Base-by-base conservation (phyloP, 2,329 filamentous ascomycete genomes). In the Clonostachys chloroleuca region DNA sequence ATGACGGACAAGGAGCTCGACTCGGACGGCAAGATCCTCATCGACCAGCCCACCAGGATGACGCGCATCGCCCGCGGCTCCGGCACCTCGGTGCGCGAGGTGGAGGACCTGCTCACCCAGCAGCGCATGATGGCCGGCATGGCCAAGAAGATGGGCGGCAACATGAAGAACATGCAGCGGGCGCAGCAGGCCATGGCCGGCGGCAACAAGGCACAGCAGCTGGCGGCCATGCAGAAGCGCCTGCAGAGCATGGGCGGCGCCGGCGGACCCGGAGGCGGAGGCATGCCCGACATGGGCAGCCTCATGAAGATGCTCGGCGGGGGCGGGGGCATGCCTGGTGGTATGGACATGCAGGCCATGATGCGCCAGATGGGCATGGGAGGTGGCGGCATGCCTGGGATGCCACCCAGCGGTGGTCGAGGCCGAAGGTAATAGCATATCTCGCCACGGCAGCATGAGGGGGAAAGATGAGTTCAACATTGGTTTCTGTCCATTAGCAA, bases 71-170 rank as follows among this genome's bases (percentile, higher is more conserved):
- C 94, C 0, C 82, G 85, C 45, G 94, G 94, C 0, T 94, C 88
- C 6, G 94, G 94, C 34, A 97, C 94, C 1, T 89, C 82, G 37
- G 94, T 99, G 3, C 82, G 79, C 20, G 94, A 99, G 66, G 91
- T 99, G 14, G 94, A 99, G 67, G 94, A 99, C 61, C 75, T 99
- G 7, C 80, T 99, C n/a, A 96, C 92, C 0, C 94, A 99, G 69
- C 92, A 97, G 66, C 86, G 89, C 57, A 96, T 97, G 88, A 99
- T 99, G 94, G 89, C 90, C 1, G 89, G 89, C 49, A 96, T 99
- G 91, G 94, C 94, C 43, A 99, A 97, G 84, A 95, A 95, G 74
- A 95, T 99, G 83, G 92, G 94, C 49, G 92, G 92, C 37, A 92
- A 89, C 64, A 95, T 96, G 87, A 94, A 94, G 73, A 95, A 96